Evolutionary conservation across 345 rosid genomes (phyloP).

Genomic region (Geranium rotundifolium): DNA sequence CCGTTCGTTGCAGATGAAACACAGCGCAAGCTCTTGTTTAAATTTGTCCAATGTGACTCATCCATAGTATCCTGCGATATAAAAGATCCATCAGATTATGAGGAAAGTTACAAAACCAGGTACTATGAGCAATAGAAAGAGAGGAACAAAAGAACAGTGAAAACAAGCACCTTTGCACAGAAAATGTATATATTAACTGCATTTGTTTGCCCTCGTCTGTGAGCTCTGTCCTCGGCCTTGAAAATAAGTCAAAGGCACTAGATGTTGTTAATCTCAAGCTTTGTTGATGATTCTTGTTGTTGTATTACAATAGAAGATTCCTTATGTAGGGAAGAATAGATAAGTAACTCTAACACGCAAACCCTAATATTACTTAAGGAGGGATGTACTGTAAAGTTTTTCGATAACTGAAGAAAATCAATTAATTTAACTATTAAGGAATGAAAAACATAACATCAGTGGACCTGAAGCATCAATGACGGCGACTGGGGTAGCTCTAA

Average conservation of each 20-base stretch:
- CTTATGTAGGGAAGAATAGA: no score
- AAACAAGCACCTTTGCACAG: constrained; percentile 57
- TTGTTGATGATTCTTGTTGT: no score
- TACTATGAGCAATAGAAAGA: constrained; percentile 6
- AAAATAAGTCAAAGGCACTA: constrained; percentile 9
- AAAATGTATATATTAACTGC: constrained; percentile 84
- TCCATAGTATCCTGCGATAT: constrained; percentile 63
- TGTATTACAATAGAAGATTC: no score
- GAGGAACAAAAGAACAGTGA: neutral
- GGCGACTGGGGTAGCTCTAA: constrained; percentile 85
- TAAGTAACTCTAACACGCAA: no score
- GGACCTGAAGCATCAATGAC: constrained; percentile 87
- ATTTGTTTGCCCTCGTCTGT: constrained; percentile 76
- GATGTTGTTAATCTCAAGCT: constrained; percentile 1
- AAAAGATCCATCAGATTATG: constrained; percentile 6
- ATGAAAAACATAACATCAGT: neutral
- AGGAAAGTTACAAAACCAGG: neutral
- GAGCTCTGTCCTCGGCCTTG: constrained; percentile 97
- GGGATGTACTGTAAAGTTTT: no score
- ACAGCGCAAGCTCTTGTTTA: constrained; percentile 65
- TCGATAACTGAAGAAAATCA: neutral
- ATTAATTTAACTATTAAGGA: neutral
- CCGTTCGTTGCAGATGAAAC: constrained; percentile 87
- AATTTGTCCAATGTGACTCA: constrained; percentile 60
- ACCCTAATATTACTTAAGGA: no score